Evolutionary conservation across 2,329 filamentous ascomycete genomes (phyloP), one percentile per base, ranked within the genome.

Genomic region (Neospermospora avenae): DNA sequence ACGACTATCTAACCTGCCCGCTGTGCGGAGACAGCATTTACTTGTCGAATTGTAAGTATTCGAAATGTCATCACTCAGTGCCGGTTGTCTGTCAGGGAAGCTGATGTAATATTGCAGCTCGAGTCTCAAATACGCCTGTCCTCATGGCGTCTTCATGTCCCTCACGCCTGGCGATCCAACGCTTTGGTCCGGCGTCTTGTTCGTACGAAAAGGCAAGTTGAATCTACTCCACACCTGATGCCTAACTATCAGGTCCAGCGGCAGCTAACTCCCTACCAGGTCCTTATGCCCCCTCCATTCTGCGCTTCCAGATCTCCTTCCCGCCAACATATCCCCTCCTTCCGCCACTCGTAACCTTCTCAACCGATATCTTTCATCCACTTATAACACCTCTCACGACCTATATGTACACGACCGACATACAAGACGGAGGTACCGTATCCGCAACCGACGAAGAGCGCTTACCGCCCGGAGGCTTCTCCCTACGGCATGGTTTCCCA

Each of bases 311-410:
- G 67, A 89, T 98, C 65, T 88, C 87, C 24, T 98, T 98, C 70
- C 90, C 93, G 37, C 81, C 88, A 62, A 81, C 83, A 41, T 97
- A 96, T 73, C 93, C 93, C 13, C 77, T 81, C 55, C 77, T 90
- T 20, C 90, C 93, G 54, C 95, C 95, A 10, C 80, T 93, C 18
- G 85, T 99, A 66, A 93, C 88, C 57, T 96, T 99, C 75, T 84
- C 86, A 48, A 96, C 91, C 67, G 93, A 98, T 73, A 88, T 98
- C 67, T 99, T 98, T 74, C 93, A 99, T 73, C 93, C 93, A 18
- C 81, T 99, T 44, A 87, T 98, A 67, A 92, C 93, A 7, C 93
- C 95, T 39, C 81, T 96, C 63, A 96, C 92, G n/a, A 96, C 91
- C 3, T 96, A 96, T 76, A 95, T 91, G 72, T 96, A 96, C 77